Base-by-base conservation (phyloP, 1,284 basidiomycete genomes). In the Fomitopsis pinicola region DNA sequence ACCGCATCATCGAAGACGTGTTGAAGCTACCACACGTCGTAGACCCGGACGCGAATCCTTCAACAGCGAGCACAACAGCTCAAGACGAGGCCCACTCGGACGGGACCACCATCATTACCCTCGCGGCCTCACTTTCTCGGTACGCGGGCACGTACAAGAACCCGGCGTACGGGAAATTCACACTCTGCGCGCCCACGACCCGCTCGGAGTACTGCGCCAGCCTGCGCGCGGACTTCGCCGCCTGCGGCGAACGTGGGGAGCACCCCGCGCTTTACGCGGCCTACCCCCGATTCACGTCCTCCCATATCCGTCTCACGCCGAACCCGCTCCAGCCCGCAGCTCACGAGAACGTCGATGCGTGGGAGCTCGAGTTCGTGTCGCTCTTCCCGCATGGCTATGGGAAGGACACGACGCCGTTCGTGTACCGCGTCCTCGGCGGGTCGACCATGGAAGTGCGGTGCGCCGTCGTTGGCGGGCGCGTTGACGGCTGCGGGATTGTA, bases 111-210 rank as follows among this genome's bases (percentile, higher is more conserved):
- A 30, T 30, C 7, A 17, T 33, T 9, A 15, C 22, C 14, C 48
- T 38, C 12, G 14, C 35, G 3, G 54, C 40, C 19, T 40, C 54
- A 7, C 10, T 69, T 15, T 63, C 69, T 19, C 60, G 52, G 3
- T 71, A 71, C n/a, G 59, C 69, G 7, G 78, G 78, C 9, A 76
- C 72, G 0, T 80, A 77, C 63, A 14, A 55, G 7, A 67, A 74
- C 55, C 59, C 68, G 1, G 76, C 71, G 3, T 78, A 79, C 33
- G 77, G 75, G 19, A 53, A 66, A 8, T 61, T 80, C 54, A 72
- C 71, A 0, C 68, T 80, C 22, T 79, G 77, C 58, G 59, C 68
- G 15, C 63, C 73, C 0, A 62, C 58, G 2, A 70, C 65, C 56
- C 38, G 58, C 1, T 72, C 72, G 10, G 9, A 56, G 19, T 62